A percentile compares a stretch with the other conserved stretches of the same genome.
Evolutionary conservation across 2,329 filamentous ascomycete genomes (phyloP).

Genomic region (Colletotrichum salicis): DNA sequence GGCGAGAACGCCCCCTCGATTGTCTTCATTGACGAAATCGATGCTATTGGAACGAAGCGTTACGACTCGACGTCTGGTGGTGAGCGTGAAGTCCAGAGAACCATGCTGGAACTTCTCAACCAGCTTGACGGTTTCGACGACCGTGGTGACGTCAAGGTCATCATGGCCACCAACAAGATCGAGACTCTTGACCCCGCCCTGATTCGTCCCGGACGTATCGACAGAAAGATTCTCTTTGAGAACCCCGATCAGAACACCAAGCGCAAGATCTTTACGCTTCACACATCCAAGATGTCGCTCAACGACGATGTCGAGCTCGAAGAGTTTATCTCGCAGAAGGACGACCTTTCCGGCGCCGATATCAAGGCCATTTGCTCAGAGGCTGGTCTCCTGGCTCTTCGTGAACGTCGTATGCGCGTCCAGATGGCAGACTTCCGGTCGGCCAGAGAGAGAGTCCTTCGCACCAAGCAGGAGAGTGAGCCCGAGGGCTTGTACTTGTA

Average conservation of each 20-base stretch:
- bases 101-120: slow-evolving; percentile 97
- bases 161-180: slow-evolving; percentile 99
- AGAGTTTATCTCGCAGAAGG: slow-evolving; percentile 98
- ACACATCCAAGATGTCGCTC: slow-evolving; percentile 98
- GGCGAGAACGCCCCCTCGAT: slow-evolving; percentile 97
- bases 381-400: slow-evolving; percentile 90
- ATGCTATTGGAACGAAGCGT: slow-evolving; percentile 98
- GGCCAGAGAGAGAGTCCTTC: slow-evolving; percentile 92
- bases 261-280: slow-evolving; percentile 97
- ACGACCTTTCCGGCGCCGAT: slow-evolving; percentile 95
- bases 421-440: slow-evolving; percentile 98
- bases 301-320: slow-evolving; percentile 97
- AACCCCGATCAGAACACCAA: slow-evolving; percentile 84
- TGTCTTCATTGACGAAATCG: slow-evolving; percentile 99
- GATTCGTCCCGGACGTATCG: slow-evolving; percentile 96
- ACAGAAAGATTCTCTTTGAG: slow-evolving; percentile 90
- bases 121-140: slow-evolving; percentile 99
- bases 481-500: slow-evolving; percentile 99
- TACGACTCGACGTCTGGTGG: slow-evolving; percentile 98
- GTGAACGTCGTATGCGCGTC: slow-evolving; percentile 96
- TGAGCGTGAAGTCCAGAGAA: slow-evolving; percentile 96
- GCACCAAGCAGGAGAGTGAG: slow-evolving; percentile 98
- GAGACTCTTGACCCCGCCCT: slow-evolving; percentile 95
- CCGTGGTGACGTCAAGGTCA: slow-evolving; percentile 97
- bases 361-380: slow-evolving; percentile 99